Conservation (phyloP, 495 filamentous ascomycete species). For the Corynascus novoguineensis region DNA sequence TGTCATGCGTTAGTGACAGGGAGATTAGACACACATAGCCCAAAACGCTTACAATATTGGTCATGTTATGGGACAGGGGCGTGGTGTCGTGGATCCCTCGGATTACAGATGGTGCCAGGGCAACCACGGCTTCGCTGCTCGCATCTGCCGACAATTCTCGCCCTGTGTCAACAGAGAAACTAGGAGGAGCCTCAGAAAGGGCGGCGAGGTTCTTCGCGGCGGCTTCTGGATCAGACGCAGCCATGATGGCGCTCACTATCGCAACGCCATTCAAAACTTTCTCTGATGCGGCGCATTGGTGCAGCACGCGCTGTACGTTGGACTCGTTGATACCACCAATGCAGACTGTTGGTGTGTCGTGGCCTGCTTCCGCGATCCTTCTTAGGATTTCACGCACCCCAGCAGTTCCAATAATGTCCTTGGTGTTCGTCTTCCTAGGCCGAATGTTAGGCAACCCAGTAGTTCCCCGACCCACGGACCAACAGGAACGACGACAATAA, state of each 20-base stretch:
- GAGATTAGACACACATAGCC: background rate
- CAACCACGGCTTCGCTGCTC: slow-evolving; percentile 47
- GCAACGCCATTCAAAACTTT: slow-evolving; percentile 73
- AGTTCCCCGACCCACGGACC: too few species aligned
- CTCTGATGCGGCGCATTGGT: slow-evolving; percentile 47
- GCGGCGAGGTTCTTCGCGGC: too few species aligned
- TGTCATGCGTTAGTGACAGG: slow-evolving; percentile 1
- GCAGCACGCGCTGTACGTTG: slow-evolving; percentile 69
- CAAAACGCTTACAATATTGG: slow-evolving; percentile 54
- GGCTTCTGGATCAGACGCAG: slow-evolving; percentile 49
- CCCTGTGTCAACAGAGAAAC: slow-evolving; percentile 52
- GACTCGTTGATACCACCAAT: slow-evolving; percentile 84
- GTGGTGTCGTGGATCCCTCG: slow-evolving; percentile 52
- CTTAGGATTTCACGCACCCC: slow-evolving; percentile 66
- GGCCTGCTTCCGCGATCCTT: slow-evolving; percentile 42
- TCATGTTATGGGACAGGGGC: slow-evolving; percentile 94
- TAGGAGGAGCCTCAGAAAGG: too few species aligned
- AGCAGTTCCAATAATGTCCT: slow-evolving; percentile 73
- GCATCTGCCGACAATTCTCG: slow-evolving; percentile 47
- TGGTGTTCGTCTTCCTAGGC: slow-evolving; percentile 64
- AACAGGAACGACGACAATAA: too few species aligned
- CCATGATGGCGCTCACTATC: slow-evolving; percentile 84
- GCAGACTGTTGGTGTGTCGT: slow-evolving; percentile 54
- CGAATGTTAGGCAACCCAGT: slow-evolving; percentile 2
- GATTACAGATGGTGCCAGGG: slow-evolving; percentile 52